Evolutionary conservation across 495 filamentous ascomycete genomes (phyloP).

Genomic region (Trichoderma asperelloides): DNA sequence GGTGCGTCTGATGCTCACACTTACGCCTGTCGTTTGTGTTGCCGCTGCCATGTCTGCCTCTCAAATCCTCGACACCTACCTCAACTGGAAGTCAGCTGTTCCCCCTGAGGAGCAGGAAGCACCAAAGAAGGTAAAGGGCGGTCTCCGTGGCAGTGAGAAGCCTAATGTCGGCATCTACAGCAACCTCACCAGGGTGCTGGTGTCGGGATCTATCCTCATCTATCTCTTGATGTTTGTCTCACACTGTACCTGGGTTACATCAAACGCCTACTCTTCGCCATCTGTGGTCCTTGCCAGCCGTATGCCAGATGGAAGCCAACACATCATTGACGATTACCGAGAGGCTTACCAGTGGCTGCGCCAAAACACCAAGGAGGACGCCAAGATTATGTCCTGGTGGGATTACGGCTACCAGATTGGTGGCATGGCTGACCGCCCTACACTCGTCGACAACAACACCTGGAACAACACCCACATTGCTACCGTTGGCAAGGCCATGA

Average conservation of each 20-base stretch:
- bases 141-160: conserved; percentile 59
- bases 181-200: conserved; percentile 63
- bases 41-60: conserved; percentile 85
- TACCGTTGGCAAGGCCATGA: conserved; percentile 99
- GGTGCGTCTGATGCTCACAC: conserved; percentile 96
- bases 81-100: conserved; percentile 49
- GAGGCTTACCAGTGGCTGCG: conserved; percentile 99
- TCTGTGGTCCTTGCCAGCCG: conserved; percentile 92
- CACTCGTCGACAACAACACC: conserved; percentile 98
- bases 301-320: conserved; percentile 89
- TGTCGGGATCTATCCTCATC: conserved; percentile 58
- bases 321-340: conserved; percentile 98
- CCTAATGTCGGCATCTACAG: conserved; percentile 80
- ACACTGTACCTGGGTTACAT: conserved; percentile 99
- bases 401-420: conserved; percentile 99
- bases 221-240: conserved; percentile 92
- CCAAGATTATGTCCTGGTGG: conserved; percentile 99
- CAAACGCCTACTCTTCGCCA: conserved; percentile 95
- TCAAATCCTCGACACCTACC: conserved; percentile 80
- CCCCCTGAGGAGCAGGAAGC: conserved; percentile 33
- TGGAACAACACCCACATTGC: conserved; percentile 99
- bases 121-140: conserved; percentile 43
- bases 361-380: conserved; percentile 87
- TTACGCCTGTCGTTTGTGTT: conserved; percentile 95
- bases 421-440: conserved; percentile 97